Percentiles rank a stretch among this genome's conserved stretches.
These are phyloP conservation scores for Termitomyces sp. DNA, from an alignment of 768 basidiomycete species.

Conservation along the genomic window DNA sequence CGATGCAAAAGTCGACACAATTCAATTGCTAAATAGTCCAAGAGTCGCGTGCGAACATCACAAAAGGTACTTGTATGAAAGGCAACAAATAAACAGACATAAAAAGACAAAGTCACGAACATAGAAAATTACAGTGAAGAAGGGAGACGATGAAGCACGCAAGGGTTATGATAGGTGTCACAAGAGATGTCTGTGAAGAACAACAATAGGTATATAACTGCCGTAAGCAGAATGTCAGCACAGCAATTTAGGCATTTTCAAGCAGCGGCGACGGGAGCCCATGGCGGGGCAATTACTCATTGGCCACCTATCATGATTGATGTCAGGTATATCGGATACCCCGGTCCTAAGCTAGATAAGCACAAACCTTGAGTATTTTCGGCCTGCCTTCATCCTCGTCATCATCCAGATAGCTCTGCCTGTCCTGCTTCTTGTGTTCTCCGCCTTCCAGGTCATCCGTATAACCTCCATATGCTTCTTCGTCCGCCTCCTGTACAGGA, in stretches of 20 bases:
- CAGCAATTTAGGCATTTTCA: not conserved
- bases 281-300: not conserved
- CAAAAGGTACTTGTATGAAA: not conserved
- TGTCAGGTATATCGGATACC: not conserved
- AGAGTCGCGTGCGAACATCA: not conserved
- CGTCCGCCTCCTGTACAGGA: constrained; percentile 13
- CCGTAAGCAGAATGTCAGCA: not conserved
- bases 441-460: not conserved
- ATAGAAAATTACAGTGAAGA: not conserved
- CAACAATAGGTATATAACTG: not conserved
- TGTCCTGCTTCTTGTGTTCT: not conserved
- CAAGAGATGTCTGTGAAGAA: not conserved
- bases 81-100: not conserved
- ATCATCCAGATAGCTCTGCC: not conserved
- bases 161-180: not conserved
- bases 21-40: not conserved
- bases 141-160: not conserved
- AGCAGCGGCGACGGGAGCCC: not conserved
- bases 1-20: not conserved
- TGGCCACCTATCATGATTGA: constrained; percentile 1
- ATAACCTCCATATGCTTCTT: constrained; percentile 31
- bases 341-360: not conserved
- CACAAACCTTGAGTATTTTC: not conserved
- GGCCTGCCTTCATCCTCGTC: not conserved
- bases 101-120: not conserved